These are phyloP conservation scores for Beauveria sp. DNA, from an alignment of 2,329 filamentous ascomycete species.

Conservation along the genomic window DNA sequence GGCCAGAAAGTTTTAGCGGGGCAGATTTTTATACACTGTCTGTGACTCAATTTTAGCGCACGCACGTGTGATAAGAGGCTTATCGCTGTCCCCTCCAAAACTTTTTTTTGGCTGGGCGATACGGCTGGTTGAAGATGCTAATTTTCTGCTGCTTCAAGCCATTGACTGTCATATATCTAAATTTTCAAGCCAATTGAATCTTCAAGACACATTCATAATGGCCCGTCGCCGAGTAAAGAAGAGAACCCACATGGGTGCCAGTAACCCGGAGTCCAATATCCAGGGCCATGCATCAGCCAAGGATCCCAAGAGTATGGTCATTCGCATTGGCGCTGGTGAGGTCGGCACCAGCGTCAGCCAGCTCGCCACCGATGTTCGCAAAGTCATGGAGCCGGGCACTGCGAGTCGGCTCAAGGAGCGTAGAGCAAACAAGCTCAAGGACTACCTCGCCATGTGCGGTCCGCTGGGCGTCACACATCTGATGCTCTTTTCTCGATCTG, in stretches of 20 bases:
- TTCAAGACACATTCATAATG: conserved; percentile 42
- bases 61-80: conserved; percentile 12
- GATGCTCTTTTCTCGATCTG: conserved; percentile 84
- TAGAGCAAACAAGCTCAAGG: conserved; percentile 76
- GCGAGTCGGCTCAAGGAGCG: conserved; percentile 84
- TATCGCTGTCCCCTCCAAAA: conserved; percentile 25
- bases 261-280: conserved; percentile 48
- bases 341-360: conserved; percentile 88
- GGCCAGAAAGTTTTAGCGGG: conserved; percentile 28
- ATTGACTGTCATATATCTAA: conserved; percentile 9
- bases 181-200: neutral
- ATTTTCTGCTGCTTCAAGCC: neutral
- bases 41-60: conserved; percentile 19
- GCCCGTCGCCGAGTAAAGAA: conserved; percentile 78
- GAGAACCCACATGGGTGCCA: conserved; percentile 71
- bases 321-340: conserved; percentile 89
- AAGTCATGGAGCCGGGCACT: conserved; percentile 94
- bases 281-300: conserved; percentile 56
- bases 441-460: conserved; percentile 93
- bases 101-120: conserved; percentile 21
- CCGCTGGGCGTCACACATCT: conserved; percentile 89
- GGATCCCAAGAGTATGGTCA: conserved; percentile 94
- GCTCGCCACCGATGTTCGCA: conserved; percentile 81
- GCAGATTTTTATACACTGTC: conserved; percentile 17
- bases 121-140: neutral